Evolutionary conservation across 1,284 basidiomycete species (phyloP), one percentile per base, ranked within the genome.

Genomic region (Ganoderma multipileum): DNA sequence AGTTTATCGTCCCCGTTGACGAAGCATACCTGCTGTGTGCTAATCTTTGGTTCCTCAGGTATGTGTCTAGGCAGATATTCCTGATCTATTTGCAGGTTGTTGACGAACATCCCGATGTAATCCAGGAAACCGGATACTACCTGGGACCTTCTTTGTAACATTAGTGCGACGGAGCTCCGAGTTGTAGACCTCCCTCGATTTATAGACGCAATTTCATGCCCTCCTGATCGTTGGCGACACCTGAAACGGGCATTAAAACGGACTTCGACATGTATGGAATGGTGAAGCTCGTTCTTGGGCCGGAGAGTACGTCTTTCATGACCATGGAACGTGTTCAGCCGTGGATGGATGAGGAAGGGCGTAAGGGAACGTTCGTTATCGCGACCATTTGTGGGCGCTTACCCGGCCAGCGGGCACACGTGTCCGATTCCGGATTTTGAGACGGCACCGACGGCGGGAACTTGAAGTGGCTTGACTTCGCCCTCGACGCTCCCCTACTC

Each of bases 291-390:
- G 52, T 55, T 36, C 36, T n/a, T n/a, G n/a, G n/a, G n/a, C n/a
- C n/a, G n/a, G n/a, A n/a, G n/a, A 9, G 6, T 5, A 30, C 36
- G 14, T 41, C 38, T 38, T 41, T 60, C 6, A 20, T 41, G 41
- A 30, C 39, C 38, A 30, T 42, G 39, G 33, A 63, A 63, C 61
- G 61, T 63, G 61, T 54, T 42, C 36, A 14, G 36, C 39, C 33
- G 36, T 12, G 61, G 36, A 26, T 20, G 11, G 36, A 47, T 42
- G 50, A 18, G 59, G 47, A 36, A 41, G 60, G 7, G 26, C 30
- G 59, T 28, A 57, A 61, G 26, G 47, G 54, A 70, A 72, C 71
- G 71, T 72, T 72, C 68, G 71, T 70, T 72, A 72, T 72, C 71
- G n/a, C 38, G 8, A 2, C 38, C 9, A 39, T 11, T 39, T 5